phyloP scores from a whole-genome alignment of 225 moss, liverwort and hornwort genomes.

The Pleurozium schreberi region DNA sequence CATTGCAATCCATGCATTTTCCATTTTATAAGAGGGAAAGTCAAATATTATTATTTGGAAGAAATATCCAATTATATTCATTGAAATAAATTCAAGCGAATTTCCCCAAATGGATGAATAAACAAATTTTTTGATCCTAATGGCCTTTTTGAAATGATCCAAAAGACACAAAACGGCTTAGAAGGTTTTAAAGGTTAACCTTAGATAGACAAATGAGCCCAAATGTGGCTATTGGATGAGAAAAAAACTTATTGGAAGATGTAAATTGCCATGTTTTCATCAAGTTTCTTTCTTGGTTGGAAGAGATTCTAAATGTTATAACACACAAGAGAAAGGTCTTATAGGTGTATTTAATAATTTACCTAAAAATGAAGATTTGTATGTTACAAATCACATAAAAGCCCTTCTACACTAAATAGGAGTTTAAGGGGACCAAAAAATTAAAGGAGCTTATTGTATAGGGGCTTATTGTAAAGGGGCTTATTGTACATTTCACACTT shows the following conservation, averaged over 20 bases:
- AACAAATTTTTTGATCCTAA: background rate
- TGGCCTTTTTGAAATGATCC: background rate
- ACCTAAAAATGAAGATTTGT: background rate
- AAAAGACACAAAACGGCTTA: background rate
- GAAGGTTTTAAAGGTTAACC: rapidly evolving
- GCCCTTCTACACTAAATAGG: too few relatives aligned
- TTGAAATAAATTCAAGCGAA: background rate
- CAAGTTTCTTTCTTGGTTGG: background rate
- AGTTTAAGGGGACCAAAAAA: too few relatives aligned
- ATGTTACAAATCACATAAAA: background rate
- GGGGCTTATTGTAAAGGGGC: too few relatives aligned
- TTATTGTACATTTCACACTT: too few relatives aligned
- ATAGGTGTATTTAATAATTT: background rate
- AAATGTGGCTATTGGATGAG: background rate
- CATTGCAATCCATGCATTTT: background rate
- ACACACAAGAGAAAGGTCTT: background rate
- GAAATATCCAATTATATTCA: background rate
- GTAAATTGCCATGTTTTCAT: background rate
- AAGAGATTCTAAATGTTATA: background rate
- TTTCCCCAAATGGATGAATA: background rate
- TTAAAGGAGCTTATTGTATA: too few relatives aligned
- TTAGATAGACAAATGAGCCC: rapidly evolving
- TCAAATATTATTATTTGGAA: too few relatives aligned
- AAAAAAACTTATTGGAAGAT: background rate
- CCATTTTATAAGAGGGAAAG: too few relatives aligned